Conservation (phyloP, 768 basidiomycete species). For the Leccinum longicurvipes region DNA sequence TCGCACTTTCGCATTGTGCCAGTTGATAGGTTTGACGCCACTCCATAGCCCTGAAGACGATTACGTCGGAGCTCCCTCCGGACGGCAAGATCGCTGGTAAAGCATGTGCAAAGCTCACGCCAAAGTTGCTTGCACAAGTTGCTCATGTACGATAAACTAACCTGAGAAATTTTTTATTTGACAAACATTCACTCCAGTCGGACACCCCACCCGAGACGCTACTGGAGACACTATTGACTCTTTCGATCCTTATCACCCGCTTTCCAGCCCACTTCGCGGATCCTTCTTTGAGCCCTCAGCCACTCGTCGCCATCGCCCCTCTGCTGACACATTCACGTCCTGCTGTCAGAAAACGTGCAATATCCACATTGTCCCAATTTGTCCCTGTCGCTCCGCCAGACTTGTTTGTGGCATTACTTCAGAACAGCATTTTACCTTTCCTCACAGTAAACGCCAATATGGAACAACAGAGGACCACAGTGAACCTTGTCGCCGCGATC, state of each 20-base stretch:
- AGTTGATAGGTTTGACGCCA: slow-evolving; percentile 3
- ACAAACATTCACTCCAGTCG: slow-evolving; percentile 37
- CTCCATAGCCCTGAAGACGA: slow-evolving; percentile 82
- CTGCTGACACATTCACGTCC: slow-evolving; percentile 73
- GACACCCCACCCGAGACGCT: slow-evolving; percentile 76
- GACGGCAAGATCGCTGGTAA: slow-evolving; percentile 76
- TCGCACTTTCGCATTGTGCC: not conserved
- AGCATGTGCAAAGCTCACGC: slow-evolving; percentile 80
- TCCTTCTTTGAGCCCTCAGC: slow-evolving; percentile 50
- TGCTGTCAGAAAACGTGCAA: slow-evolving; percentile 91
- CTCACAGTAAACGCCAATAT: slow-evolving; percentile 49
- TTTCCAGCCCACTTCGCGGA: slow-evolving; percentile 69
- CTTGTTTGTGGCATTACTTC: slow-evolving; percentile 60
- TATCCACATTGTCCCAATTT: slow-evolving; percentile 81
- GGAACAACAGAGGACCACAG: slow-evolving; percentile 74
- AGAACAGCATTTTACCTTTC: slow-evolving; percentile 56
- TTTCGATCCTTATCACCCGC: slow-evolving; percentile 84
- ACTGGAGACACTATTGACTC: slow-evolving; percentile 78
- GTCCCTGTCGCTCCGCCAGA: slow-evolving; percentile 66
- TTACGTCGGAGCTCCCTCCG: slow-evolving; percentile 84
- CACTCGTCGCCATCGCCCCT: slow-evolving; percentile 65
- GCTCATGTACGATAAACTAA: slow-evolving; percentile 51
- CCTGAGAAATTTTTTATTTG: not conserved
- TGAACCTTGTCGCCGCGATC: slow-evolving; percentile 76
- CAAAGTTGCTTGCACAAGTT: slow-evolving; percentile 77